Percentiles rank a stretch among this genome's conserved stretches.
Conservation (phyloP, 2,329 filamentous ascomycete species). For the Venturiaceae sp. region DNA sequence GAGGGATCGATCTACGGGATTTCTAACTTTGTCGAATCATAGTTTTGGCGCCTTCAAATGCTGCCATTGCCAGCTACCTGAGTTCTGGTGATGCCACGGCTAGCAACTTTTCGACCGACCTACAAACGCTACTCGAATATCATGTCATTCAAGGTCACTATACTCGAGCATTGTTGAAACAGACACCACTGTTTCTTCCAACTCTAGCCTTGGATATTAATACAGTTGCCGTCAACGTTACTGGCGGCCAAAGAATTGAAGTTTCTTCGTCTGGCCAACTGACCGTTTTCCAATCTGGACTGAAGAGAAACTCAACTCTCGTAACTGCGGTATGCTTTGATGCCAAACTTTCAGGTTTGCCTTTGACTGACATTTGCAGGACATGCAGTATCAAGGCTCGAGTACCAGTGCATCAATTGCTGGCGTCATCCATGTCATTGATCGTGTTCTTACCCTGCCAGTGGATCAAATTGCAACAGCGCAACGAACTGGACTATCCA, state of each 20-base stretch:
- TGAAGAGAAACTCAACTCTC: background rate
- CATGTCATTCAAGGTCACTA: background rate
- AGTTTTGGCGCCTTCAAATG: background rate
- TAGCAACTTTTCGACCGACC: background rate
- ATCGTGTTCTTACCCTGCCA: background rate
- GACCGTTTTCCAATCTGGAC: background rate
- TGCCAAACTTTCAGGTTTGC: too few relatives aligned
- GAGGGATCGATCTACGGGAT: too few relatives aligned
- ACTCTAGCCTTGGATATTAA: background rate
- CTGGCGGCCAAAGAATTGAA: background rate
- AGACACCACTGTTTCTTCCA: background rate
- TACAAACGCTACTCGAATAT: background rate
- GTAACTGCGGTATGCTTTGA: background rate
- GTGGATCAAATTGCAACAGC: background rate
- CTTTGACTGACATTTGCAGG: background rate
- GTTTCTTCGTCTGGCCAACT: background rate
- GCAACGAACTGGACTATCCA: background rate
- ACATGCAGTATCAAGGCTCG: too few relatives aligned
- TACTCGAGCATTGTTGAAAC: background rate
- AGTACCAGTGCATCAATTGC: background rate
- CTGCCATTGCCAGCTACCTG: background rate
- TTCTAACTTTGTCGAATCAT: background rate
- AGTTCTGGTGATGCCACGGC: background rate
- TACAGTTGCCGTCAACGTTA: background rate
- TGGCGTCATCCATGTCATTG: background rate